Conservation (phyloP, 306 rosid species). For the Vigna reflexopilosa region DNA sequence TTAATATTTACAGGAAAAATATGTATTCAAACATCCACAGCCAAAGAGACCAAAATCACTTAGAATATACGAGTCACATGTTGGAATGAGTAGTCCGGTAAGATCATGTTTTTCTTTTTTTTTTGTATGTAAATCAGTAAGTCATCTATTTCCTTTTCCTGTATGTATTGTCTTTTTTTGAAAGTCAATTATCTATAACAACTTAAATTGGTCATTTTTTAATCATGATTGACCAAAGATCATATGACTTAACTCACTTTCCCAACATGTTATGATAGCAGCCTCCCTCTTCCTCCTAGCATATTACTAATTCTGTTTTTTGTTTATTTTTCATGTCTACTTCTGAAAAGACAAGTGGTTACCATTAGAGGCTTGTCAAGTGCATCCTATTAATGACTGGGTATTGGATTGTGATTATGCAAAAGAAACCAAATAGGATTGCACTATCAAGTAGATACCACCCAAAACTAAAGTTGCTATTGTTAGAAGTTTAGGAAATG, state of each 20-base stretch:
- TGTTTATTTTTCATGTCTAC: too few relatives aligned
- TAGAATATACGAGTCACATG: conserved; percentile 90
- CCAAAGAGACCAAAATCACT: conserved; percentile 93
- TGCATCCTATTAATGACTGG: neutral
- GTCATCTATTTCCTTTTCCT: conserved; percentile 31
- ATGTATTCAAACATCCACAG: conserved; percentile 81
- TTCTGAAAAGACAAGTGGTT: neutral
- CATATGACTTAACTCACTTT: too few relatives aligned
- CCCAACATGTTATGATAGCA: too few relatives aligned
- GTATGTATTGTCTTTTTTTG: neutral
- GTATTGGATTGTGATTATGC: neutral
- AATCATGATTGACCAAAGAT: too few relatives aligned
- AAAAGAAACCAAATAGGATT: neutral
- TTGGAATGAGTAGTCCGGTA: conserved; percentile 99
- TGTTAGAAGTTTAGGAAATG: neutral
- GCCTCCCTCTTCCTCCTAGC: neutral
- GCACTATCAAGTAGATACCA: neutral
- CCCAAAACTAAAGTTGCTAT: neutral
- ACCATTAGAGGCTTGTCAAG: neutral
- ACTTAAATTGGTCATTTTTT: too few relatives aligned
- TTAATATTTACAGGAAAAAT: conserved; percentile 70
- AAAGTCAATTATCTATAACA: conserved; percentile 17
- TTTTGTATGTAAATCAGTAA: conserved; percentile 36
- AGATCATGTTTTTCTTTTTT: conserved; percentile 22
- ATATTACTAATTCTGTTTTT: neutral